Conservation (phyloP, 306 rosid species). For the Luffa acutangula region DNA sequence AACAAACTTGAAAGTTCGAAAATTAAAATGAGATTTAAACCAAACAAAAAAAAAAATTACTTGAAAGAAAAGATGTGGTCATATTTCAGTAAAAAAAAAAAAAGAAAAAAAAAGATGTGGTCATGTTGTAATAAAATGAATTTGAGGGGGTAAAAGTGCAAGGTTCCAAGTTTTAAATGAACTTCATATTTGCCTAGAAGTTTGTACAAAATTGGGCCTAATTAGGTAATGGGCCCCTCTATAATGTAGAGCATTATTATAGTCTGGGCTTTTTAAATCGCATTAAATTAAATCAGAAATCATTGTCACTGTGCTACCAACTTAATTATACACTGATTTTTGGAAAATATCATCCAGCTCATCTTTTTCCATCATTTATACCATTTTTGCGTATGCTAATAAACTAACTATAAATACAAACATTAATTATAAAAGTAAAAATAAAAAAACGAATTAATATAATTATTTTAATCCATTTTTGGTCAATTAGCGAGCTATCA, state of each 20-base stretch:
- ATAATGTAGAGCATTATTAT: not conserved
- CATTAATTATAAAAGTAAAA: not conserved
- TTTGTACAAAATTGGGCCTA: constrained; percentile 4
- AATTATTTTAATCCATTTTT: no score
- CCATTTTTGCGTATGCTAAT: not conserved
- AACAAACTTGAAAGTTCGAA: no score
- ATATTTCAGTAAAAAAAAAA: no score
- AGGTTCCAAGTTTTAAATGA: not conserved
- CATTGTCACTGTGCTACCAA: not conserved
- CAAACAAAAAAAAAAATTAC: no score
- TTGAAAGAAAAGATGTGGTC: no score
- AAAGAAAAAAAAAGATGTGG: not conserved
- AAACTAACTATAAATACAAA: not conserved
- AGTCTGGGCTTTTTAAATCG: constrained; percentile 3
- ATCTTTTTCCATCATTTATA: not conserved
- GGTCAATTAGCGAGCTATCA: not conserved
- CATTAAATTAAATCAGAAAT: not conserved
- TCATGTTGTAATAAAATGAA: not conserved
- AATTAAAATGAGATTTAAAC: no score
- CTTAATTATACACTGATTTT: not conserved
- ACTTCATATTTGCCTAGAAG: not conserved
- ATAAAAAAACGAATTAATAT: not conserved
- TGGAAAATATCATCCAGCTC: not conserved
- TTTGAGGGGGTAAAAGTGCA: not conserved
- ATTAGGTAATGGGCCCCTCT: constrained; percentile 8